Conservation (phyloP, 176 grass and related monocot genomes). For the Phoenix roebelenii region DNA sequence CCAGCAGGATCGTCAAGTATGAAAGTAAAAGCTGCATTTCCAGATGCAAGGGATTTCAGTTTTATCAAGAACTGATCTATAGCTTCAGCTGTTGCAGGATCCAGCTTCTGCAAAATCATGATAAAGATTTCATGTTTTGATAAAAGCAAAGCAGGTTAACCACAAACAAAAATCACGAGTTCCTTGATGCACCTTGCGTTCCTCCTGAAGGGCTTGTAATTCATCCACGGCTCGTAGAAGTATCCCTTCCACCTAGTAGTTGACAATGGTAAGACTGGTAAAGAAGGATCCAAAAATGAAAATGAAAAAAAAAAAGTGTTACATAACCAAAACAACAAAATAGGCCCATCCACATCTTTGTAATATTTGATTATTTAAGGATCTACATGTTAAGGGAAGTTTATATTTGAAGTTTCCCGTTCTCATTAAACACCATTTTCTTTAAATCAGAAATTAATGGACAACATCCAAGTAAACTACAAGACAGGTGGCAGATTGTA, state of each 20-base stretch:
- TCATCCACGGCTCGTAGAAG: conserved; percentile 66
- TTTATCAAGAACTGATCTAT: conserved; percentile 84
- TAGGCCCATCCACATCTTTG: too few relatives aligned
- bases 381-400: too few relatives aligned
- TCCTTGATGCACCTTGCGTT: conserved; percentile 63
- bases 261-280: too few relatives aligned
- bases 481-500: too few relatives aligned
- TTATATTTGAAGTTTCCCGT: too few relatives aligned
- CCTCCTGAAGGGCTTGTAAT: conserved; percentile 68
- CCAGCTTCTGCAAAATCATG: conserved; percentile 66
- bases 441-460: too few relatives aligned
- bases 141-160: conserved; percentile 1
- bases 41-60: conserved; percentile 57
- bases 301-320: too few relatives aligned
- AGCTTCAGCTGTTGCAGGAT: conserved; percentile 78
- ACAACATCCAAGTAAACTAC: too few relatives aligned
- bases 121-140: not conserved
- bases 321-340: too few relatives aligned
- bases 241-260: conserved; percentile 73
- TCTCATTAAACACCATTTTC: too few relatives aligned
- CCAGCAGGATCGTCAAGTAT: conserved; percentile 87
- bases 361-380: too few relatives aligned
- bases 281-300: too few relatives aligned
- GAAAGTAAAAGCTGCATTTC: conserved; percentile 64
- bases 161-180: conserved; percentile 1